Evolutionary conservation across 1,139 yeast species (phyloP).

Genomic region (Wickerhamiella infanticola): DNA sequence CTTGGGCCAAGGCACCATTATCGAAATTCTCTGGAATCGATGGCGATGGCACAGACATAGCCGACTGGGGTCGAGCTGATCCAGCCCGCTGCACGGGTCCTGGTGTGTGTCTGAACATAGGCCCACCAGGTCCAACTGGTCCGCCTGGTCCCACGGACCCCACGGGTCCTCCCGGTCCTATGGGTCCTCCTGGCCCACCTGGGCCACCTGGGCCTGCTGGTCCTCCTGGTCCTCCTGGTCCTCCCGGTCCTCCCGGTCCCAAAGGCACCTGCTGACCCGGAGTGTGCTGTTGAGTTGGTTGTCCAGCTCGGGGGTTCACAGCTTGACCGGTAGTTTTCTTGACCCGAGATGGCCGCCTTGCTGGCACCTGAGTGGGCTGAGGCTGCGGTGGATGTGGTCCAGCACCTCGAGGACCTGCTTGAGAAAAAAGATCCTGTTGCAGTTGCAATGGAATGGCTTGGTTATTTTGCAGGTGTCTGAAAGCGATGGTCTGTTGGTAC

Average conservation of each 20-base stretch:
- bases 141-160: too few relatives aligned
- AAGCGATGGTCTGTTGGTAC: slow-evolving; percentile 54
- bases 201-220: too few relatives aligned
- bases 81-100: neutral
- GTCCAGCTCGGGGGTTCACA: neutral
- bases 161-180: too few relatives aligned
- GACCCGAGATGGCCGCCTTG: neutral
- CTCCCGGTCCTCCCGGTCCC: neutral
- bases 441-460: slow-evolving; percentile 43
- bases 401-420: slow-evolving; percentile 7
- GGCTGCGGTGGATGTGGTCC: slow-evolving; percentile 1
- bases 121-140: too few relatives aligned
- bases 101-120: neutral
- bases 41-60: neutral
- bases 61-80: neutral
- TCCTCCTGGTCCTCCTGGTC: neutral
- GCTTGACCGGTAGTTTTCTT: neutral
- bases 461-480: slow-evolving; percentile 59
- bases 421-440: slow-evolving; percentile 23
- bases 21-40: neutral
- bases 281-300: neutral
- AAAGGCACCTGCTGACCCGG: neutral
- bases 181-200: too few relatives aligned
- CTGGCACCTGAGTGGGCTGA: neutral
- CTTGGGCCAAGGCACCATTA: neutral